Conservation (phyloP, 2,329 filamentous ascomycete species). For the Xylaria sp. region DNA sequence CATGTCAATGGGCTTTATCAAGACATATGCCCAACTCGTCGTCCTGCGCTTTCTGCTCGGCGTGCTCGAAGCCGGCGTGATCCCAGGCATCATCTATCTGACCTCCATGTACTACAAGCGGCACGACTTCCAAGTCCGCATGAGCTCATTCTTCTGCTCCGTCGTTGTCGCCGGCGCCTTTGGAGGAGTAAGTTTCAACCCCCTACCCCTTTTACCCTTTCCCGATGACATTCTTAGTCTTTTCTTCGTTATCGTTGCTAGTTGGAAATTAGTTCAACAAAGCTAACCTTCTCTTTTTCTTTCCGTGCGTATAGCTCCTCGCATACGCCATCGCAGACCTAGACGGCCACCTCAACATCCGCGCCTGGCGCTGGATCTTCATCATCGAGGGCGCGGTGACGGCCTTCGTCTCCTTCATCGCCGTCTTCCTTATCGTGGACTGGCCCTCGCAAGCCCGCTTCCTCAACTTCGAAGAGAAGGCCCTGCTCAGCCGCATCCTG, state of each 20-base stretch:
- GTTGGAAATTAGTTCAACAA: too few species aligned
- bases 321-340: conserved; percentile 61
- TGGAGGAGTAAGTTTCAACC: conserved; percentile 53
- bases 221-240: too few species aligned
- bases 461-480: conserved; percentile 56
- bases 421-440: conserved; percentile 60
- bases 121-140: conserved; percentile 60
- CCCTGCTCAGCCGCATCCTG: conserved; percentile 49
- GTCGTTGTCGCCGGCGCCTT: conserved; percentile 57
- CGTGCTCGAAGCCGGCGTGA: conserved; percentile 58
- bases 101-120: conserved; percentile 62
- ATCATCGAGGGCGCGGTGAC: conserved; percentile 56
- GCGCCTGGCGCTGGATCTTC: conserved; percentile 62
- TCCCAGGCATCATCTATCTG: conserved; percentile 59
- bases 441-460: conserved; percentile 61
- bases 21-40: conserved; percentile 54
- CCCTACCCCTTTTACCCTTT: too few species aligned
- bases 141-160: conserved; percentile 57
- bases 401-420: conserved; percentile 48
- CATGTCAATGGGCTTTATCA: conserved; percentile 60
- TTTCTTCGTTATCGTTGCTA: too few species aligned
- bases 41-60: conserved; percentile 59
- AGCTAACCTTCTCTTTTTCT: background rate
- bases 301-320: conserved; percentile 50
- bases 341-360: conserved; percentile 55